Conservation (phyloP, 805 yeast species). For the Candida khao-thaluensis region DNA sequence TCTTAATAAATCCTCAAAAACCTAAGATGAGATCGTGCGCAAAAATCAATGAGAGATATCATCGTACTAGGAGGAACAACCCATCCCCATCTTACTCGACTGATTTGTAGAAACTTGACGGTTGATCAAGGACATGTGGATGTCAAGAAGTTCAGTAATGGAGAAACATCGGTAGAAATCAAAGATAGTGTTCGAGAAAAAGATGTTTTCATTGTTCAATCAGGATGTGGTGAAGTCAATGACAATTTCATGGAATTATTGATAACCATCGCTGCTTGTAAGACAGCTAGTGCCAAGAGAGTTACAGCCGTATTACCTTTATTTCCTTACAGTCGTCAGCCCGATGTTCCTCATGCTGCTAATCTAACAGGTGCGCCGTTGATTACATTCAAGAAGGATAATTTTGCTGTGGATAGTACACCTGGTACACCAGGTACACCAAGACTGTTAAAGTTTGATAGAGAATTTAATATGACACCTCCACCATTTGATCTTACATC, state of each 20-base stretch:
- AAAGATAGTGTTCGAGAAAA: constrained; percentile 91
- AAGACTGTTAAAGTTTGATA: constrained; percentile 31
- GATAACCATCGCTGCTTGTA: constrained; percentile 87
- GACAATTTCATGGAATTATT: constrained; percentile 81
- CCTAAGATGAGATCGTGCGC: constrained; percentile 6
- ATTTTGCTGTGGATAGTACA: constrained; percentile 49
- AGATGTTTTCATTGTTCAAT: constrained; percentile 88
- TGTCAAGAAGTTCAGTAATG: constrained; percentile 72
- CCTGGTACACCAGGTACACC: constrained; percentile 46
- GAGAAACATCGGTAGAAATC: constrained; percentile 88
- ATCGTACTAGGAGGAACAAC: constrained; percentile 89
- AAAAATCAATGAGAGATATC: constrained; percentile 65
- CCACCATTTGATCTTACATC: constrained; percentile 11
- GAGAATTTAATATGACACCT: constrained; percentile 12
- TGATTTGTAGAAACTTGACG: constrained; percentile 77
- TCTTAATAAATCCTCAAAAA: too few species aligned
- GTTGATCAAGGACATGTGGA: constrained; percentile 66
- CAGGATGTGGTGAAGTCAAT: constrained; percentile 85
- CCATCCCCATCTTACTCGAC: constrained; percentile 72
- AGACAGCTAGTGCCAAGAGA: constrained; percentile 82
- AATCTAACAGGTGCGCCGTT: constrained; percentile 68
- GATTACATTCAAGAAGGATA: constrained; percentile 30
- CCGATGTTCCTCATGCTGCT: constrained; percentile 80
- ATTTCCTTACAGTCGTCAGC: constrained; percentile 95
- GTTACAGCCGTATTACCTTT: constrained; percentile 91